Conservation (phyloP, 2,329 filamentous ascomycete species). For the Endoconidiophora laricicola region DNA sequence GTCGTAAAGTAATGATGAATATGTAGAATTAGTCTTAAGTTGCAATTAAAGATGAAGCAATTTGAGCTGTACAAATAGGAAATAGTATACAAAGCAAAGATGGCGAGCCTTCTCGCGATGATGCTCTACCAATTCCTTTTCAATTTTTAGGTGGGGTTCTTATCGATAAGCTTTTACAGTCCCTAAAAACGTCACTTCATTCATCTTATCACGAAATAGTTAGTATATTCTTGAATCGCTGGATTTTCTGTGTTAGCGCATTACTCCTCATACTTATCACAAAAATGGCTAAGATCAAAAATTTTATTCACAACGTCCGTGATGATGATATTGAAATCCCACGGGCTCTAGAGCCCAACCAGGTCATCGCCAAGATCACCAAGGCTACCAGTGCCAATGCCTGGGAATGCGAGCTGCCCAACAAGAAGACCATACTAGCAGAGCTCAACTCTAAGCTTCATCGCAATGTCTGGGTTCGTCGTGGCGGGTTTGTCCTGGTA, state of each 20-base stretch:
- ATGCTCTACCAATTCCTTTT: background rate
- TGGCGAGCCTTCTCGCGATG: background rate
- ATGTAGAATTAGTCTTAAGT: too few species aligned
- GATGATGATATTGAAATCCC: slow-evolving; percentile 10
- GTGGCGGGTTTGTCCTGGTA: slow-evolving; percentile 72
- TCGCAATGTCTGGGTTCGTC: slow-evolving; percentile 84
- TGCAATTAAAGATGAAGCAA: background rate
- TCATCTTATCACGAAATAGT: background rate
- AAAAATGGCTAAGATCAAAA: slow-evolving; percentile 11
- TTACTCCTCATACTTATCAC: background rate
- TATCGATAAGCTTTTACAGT: slow-evolving; percentile 10
- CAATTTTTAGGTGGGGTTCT: slow-evolving; percentile 7
- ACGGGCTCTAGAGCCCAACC: slow-evolving; percentile 27
- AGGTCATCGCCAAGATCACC: slow-evolving; percentile 56
- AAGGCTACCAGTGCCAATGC: slow-evolving; percentile 80
- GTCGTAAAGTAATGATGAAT: background rate
- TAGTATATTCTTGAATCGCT: background rate
- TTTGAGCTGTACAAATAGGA: background rate
- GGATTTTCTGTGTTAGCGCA: background rate
- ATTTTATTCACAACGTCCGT: slow-evolving; percentile 11
- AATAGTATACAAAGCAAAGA: background rate
- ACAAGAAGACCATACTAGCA: slow-evolving; percentile 48
- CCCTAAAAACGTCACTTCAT: background rate
- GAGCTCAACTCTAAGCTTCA: slow-evolving; percentile 77
- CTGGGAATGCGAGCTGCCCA: slow-evolving; percentile 61